Percentiles rank a stretch among this genome's conserved stretches.
phyloP scores from a whole-genome alignment of 352 stramenopile genomes.

The Globisporangium solare region DNA sequence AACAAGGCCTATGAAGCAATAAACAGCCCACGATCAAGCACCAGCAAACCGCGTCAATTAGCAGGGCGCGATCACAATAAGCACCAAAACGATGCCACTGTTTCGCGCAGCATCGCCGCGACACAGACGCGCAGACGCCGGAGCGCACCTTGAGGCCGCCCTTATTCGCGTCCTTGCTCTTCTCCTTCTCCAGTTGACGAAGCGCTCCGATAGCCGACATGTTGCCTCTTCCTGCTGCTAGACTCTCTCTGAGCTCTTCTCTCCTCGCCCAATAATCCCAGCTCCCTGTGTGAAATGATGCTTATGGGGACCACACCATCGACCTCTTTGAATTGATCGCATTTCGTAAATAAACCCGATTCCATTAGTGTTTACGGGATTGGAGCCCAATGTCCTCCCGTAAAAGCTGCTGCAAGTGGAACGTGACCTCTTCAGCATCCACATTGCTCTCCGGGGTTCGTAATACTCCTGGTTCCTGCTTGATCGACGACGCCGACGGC shows the following conservation, averaged over 20 bases:
- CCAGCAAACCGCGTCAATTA: neutral
- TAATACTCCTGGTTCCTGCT: neutral
- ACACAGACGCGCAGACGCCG: neutral
- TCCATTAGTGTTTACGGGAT: neutral
- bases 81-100: neutral
- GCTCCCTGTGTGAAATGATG: neutral
- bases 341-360: neutral
- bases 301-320: neutral
- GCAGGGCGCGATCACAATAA: neutral
- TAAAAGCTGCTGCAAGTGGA: conserved; percentile 11
- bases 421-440: conserved; percentile 15
- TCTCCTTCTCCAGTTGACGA: conserved; percentile 82
- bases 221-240: conserved; percentile 16
- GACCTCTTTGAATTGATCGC: conserved; percentile 5
- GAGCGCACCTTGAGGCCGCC: conserved; percentile 44
- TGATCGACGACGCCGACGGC: neutral
- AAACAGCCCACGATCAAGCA: conserved; percentile 1
- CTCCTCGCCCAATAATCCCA: conserved; percentile 29
- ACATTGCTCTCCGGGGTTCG: conserved; percentile 7
- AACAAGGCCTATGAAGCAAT: conserved; percentile 43
- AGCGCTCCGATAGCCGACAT: conserved; percentile 84
- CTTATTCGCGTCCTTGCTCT: conserved; percentile 62
- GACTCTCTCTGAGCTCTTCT: conserved; percentile 12
- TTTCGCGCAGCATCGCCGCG: neutral
- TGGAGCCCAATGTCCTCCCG: neutral